Percentiles rank a stretch among this genome's conserved stretches.
Conservation (phyloP, 805 yeast genomes). For the Cyberlindnera mrakii region DNA sequence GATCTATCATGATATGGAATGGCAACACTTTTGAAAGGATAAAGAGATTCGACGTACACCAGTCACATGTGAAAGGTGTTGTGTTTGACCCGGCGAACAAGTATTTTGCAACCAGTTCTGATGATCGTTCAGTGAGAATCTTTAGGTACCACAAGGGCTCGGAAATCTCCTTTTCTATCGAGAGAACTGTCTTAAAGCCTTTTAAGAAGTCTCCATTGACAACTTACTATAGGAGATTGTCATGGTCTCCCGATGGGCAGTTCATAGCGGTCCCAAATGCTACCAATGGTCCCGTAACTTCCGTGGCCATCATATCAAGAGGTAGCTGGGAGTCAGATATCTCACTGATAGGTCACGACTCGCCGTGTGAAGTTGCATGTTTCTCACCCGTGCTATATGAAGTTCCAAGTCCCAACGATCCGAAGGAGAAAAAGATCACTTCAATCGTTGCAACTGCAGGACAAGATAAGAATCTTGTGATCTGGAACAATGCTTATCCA, state of each 20-base stretch:
- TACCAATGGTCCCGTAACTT: slow-evolving; percentile 73
- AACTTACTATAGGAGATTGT: slow-evolving; percentile 77
- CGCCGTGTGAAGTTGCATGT: slow-evolving; percentile 76
- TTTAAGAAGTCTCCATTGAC: slow-evolving; percentile 86
- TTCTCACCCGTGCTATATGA: slow-evolving; percentile 68
- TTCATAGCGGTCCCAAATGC: slow-evolving; percentile 84
- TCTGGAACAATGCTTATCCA: slow-evolving; percentile 78
- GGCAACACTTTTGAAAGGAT: slow-evolving; percentile 87
- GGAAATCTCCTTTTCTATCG: slow-evolving; percentile 80
- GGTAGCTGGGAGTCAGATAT: slow-evolving; percentile 77
- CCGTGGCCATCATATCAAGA: slow-evolving; percentile 67
- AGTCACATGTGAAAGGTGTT: slow-evolving; percentile 92
- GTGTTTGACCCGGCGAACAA: slow-evolving; percentile 98
- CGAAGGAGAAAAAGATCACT: slow-evolving; percentile 34
- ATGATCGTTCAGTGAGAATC: slow-evolving; percentile 85
- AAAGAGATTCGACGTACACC: slow-evolving; percentile 86
- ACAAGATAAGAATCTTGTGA: slow-evolving; percentile 80
- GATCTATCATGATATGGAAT: slow-evolving; percentile 90
- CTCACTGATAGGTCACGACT: slow-evolving; percentile 74
- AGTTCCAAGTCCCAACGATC: slow-evolving; percentile 7
- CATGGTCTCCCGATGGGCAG: slow-evolving; percentile 93
- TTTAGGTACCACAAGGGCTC: slow-evolving; percentile 77
- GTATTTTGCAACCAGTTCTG: slow-evolving; percentile 95
- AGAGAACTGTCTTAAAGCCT: slow-evolving; percentile 76
- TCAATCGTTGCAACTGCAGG: slow-evolving; percentile 94